Base-by-base conservation (phyloP, 73 alveolate species). In the Stentor coeruleus region DNA sequence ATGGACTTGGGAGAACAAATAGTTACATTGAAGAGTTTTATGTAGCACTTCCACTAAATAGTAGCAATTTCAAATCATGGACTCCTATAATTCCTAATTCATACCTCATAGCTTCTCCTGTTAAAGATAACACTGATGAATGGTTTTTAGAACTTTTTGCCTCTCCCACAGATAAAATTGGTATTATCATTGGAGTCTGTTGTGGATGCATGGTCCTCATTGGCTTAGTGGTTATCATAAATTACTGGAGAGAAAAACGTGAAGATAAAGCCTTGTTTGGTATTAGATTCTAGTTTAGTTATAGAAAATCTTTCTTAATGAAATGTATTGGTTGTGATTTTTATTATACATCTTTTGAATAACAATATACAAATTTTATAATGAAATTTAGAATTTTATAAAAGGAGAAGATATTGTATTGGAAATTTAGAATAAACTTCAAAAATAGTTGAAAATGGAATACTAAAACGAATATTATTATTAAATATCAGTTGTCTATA, bases 121-220 rank as follows among this genome's bases (percentile, higher is more conserved):
- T 11, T 49, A 66, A 66, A 33, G 39, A 26, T 20, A 20, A 26
- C 37, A 20, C 42, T 66, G 79, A 66, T 31, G 37, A 66, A 26
- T 66, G 79, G 79, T 66, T 66, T 33, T 66, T 66, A 33, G 79
- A 66, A 66, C 79, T 66, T 33, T 66, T 66, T 33, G 79, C 79
- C 20, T 66, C 79, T 1, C 79, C 79, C 11, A 66, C 79, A 28
- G 79, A 66, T 66, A 20, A 66, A 33, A 66, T 66, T 2, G 79
- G 79, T 28, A 26, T 66, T 1, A 66, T 66, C 33, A 66, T 66
- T 2, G 79, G 40, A 66, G 37, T 66, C 0, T 66, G 40, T 11
- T 20, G 40, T 2, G 79, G 36, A 0, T 66, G 79, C 79, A 20
- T 66, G 37, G 42, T 66, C 49, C 20, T 66, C 33, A 66, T 66